Percentiles rank a stretch among this genome's conserved stretches.
Evolutionary conservation across 306 rosid genomes (phyloP).

Genomic region (Fragaria iinumae): DNA sequence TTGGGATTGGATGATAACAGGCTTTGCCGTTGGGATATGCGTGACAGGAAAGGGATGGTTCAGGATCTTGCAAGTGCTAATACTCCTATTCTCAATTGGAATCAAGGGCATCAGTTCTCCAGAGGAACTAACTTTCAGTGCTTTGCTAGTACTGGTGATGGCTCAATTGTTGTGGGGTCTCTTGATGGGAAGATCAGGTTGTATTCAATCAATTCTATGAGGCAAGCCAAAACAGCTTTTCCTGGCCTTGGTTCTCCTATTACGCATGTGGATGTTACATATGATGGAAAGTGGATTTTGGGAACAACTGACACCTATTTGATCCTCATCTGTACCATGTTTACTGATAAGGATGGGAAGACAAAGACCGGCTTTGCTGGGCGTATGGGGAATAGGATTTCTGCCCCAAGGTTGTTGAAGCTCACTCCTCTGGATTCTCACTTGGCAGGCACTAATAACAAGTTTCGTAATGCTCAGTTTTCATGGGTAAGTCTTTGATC

Average conservation of each 20-base stretch:
- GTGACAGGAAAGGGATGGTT: conserved; percentile 87
- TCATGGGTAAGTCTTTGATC: conserved; percentile 71
- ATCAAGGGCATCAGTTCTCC: conserved; percentile 92
- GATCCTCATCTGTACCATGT: conserved; percentile 74
- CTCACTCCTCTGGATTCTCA: conserved; percentile 92
- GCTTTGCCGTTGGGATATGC: conserved; percentile 99
- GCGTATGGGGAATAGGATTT: conserved; percentile 87
- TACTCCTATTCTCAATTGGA: conserved; percentile 81
- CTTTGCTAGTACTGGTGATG: conserved; percentile 97
- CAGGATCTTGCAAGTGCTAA: conserved; percentile 67
- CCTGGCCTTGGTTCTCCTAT: conserved; percentile 97
- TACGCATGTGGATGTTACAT: conserved; percentile 93
- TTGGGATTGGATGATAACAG: conserved; percentile 94
- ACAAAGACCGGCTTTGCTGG: conserved; percentile 83
- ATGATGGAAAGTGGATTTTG: conserved; percentile 94
- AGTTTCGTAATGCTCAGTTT: conserved; percentile 89
- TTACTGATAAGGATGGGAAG: conserved; percentile 83
- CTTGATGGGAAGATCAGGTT: conserved; percentile 90
- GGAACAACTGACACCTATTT: conserved; percentile 86
- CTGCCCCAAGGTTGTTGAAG: conserved; percentile 95
- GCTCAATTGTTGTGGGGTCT: conserved; percentile 93
- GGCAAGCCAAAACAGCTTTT: conserved; percentile 90
- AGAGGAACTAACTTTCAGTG: conserved; percentile 95
- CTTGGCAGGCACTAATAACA: conserved; percentile 78
- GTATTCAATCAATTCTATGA: conserved; percentile 82